Base-by-base conservation (phyloP, 164 flowering plant species). In the Echeveria elegans region DNA sequence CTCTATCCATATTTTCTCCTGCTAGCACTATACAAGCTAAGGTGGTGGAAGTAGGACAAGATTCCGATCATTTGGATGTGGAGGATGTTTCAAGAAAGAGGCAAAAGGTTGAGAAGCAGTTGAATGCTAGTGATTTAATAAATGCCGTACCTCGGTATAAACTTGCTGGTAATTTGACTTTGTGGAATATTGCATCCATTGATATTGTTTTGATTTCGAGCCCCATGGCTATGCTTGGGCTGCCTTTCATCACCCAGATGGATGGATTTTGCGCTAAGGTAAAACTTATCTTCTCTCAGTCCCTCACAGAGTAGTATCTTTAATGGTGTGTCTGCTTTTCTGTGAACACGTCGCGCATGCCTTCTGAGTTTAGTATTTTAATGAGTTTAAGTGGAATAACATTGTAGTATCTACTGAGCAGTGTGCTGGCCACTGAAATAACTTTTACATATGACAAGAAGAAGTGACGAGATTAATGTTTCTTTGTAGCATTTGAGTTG, bases 141-240 rank as follows among this genome's bases (percentile, higher is more conserved):
- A 50, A 26, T 38, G 83, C 87, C 1, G 87, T 77, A 69, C 99
- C 99, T 48, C 86, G 88, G 83, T 94, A 81, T 70, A 89, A 82
- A 74, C 82, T 84, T 66, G 87, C 80, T 9, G 74, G 58, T 11
- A 81, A 61, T 68, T 75, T 91, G 81, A 82, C 82, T 63, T 48
- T 84, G n/a, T 89, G 91, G 97, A 80, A 87, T 76, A 72, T 71
- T 64, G 77, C 89, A 62, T 84, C 76, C 52, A 85, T 91, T 71
- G 97, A 94, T 72, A 66, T 88, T 64, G 89, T 94, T 19, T 64
- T 94, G 70, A 87, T 91, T 11, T 83, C 96, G 6, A 88, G 86
- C 62, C 86, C 93, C 0, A 82, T 80, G 88, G 99, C 96, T 38
- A 84, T 91, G 87, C 82, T 94, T 56, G 99, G 99, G 15, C 72